These are phyloP conservation scores for Simplicillium sp. DNA, from an alignment of 2,329 filamentous ascomycete species.

Conservation along the genomic window DNA sequence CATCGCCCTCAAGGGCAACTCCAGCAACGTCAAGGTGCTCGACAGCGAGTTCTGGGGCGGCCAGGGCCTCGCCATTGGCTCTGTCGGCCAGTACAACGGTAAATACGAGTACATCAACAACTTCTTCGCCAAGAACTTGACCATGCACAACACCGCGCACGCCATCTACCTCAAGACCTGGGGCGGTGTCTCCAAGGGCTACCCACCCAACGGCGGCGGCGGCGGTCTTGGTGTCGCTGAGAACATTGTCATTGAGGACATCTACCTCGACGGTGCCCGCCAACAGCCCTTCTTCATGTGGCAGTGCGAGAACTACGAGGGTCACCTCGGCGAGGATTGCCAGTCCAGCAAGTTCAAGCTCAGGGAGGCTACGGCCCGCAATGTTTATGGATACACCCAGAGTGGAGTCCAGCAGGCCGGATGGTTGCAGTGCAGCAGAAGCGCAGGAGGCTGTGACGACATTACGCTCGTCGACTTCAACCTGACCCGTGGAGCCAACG, in stretches of 20 bases:
- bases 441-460: slow-evolving; percentile 19
- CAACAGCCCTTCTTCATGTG: slow-evolving; percentile 21
- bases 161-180: slow-evolving; percentile 50
- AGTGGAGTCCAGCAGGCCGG: slow-evolving; percentile 14
- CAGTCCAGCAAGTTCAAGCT: slow-evolving; percentile 22
- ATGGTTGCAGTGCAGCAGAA: slow-evolving; percentile 20
- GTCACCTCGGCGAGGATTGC: slow-evolving; percentile 21
- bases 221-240: slow-evolving; percentile 36
- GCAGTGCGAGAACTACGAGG: slow-evolving; percentile 25
- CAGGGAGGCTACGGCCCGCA: slow-evolving; percentile 15
- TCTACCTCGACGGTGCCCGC: slow-evolving; percentile 15
- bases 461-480: slow-evolving; percentile 15
- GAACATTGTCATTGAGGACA: slow-evolving; percentile 21
- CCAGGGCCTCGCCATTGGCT: slow-evolving; percentile 45
- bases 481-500: slow-evolving; percentile 10
- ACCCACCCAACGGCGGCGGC: slow-evolving; percentile 48
- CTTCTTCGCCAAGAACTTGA: slow-evolving; percentile 36
- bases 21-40: slow-evolving; percentile 40
- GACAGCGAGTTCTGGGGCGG: slow-evolving; percentile 39
- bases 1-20: slow-evolving; percentile 46
- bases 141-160: slow-evolving; percentile 33
- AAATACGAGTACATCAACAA: slow-evolving; percentile 38
- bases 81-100: slow-evolving; percentile 44
- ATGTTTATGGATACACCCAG: slow-evolving; percentile 18
- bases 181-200: slow-evolving; percentile 39